A percentile compares a stretch with the other conserved stretches of the same genome.
phyloP scores from a whole-genome alignment of 306 rosid species.

The Cicer yamashitae region DNA sequence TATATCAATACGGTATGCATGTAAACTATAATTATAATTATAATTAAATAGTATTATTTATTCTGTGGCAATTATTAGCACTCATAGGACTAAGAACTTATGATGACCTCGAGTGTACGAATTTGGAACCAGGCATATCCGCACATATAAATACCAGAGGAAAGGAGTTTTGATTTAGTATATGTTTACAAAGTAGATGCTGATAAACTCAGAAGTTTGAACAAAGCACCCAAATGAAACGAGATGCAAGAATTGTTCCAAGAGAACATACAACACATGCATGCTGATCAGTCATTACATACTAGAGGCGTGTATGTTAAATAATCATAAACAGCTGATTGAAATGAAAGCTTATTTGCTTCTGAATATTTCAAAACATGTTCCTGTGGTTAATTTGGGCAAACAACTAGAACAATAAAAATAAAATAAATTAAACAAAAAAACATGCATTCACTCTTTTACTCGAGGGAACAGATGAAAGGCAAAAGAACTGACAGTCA shows the following conservation, averaged over 20 bases:
- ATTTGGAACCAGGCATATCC: constrained; percentile 17
- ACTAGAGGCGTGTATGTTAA: constrained; percentile 7
- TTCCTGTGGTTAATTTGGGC: constrained; percentile 5
- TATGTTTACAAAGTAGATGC: neutral
- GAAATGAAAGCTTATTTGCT: neutral
- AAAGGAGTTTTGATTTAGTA: neutral
- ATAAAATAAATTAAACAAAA: constrained; percentile 4
- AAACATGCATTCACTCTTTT: constrained; percentile 35
- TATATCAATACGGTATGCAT: neutral
- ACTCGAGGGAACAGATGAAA: constrained; percentile 4
- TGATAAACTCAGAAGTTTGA: constrained; percentile 12
- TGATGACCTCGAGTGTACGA: neutral
- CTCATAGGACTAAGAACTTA: constrained; percentile 3
- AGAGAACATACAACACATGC: constrained; percentile 15
- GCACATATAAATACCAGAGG: neutral
- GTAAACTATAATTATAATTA: constrained; percentile 9
- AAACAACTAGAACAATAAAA: constrained; percentile 26
- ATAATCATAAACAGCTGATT: constrained; percentile 18
- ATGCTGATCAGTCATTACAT: constrained; percentile 21
- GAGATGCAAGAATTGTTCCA: constrained; percentile 31
- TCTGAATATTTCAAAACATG: constrained; percentile 16
- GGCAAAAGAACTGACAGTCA: constrained; percentile 19
- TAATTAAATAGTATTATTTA: constrained; percentile 10
- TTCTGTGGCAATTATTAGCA: constrained; percentile 6
- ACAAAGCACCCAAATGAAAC: constrained; percentile 28